Evolutionary conservation across 306 rosid species (phyloP), one percentile per base, ranked within the genome.

Genomic region (Carpinus viminea): DNA sequence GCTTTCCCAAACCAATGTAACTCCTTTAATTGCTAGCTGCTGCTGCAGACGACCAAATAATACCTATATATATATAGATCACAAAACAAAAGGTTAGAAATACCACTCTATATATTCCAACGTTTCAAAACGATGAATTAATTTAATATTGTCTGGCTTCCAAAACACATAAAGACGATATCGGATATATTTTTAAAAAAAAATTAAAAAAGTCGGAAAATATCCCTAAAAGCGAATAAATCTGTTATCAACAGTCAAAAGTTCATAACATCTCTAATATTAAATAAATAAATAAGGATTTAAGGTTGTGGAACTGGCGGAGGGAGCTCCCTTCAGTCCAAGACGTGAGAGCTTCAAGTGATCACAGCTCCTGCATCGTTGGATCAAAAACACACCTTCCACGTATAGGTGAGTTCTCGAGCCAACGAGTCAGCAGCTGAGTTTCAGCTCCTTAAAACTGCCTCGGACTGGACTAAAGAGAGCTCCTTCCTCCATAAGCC

Each of bases 301-400:
- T 31, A 31, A 51, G 20, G 78, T 54, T 45, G 2, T 21, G 79
- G 48, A 70, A 24, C 26, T 24, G 26, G 8, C 16, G 81, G 73
- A 88, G 88, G 92, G 93, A 90, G 98, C 97, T 91, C 98, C 98
- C 97, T 94, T 94, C 98, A 94, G 98, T 92, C 98, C 98, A 94
- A 92, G 98, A 86, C 97, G 77, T 66, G 97, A 82, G 94, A 88
- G 84, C 68, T 24, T 89, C 9, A 64, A 80, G 90, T 55, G 85
- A 88, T 83, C 85, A 68, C 90, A 82, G 93, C 96, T 94, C 96
- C 97, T 68, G 98, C 89, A 70, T 92, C 97, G 90, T 89, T 92
- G 96, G 85, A 89, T 90, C 96, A 90, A 76, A 84, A 94, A 87
- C 90, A 79, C 89, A 89, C 87, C 92, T 84, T 28, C 18, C 4